Conservation (phyloP, 2,329 filamentous ascomycete genomes). For the Fusarium ambrosium region DNA sequence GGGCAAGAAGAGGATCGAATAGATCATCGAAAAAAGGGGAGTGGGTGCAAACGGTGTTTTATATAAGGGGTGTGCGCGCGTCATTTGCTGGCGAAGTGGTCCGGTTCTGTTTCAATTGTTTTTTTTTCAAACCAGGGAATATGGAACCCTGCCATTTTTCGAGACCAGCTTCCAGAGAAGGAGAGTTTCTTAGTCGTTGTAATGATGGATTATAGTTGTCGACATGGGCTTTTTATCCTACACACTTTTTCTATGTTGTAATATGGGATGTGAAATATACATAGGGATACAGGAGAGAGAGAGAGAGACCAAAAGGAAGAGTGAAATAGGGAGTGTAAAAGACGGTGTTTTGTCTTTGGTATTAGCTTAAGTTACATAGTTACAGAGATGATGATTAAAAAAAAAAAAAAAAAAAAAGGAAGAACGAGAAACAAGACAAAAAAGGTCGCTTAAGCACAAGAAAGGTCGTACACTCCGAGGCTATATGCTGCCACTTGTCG, state of each 20-base stretch:
- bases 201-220: conserved; percentile 36
- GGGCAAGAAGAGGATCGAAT: conserved; percentile 98
- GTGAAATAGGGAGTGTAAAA: background rate
- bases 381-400: conserved; percentile 27
- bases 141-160: conserved; percentile 16
- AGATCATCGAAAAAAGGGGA: conserved; percentile 44
- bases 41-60: background rate
- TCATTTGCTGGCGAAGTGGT: conserved; percentile 16
- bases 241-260: conserved; percentile 25
- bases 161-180: conserved; percentile 10
- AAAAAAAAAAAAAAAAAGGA: conserved; percentile 28
- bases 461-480: conserved; percentile 37
- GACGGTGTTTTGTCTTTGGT: conserved; percentile 11
- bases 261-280: conserved; percentile 27
- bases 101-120: conserved; percentile 16
- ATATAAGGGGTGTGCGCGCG: conserved; percentile 13
- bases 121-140: conserved; percentile 13
- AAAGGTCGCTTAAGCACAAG: background rate
- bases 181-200: conserved; percentile 25
- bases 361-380: conserved; percentile 32
- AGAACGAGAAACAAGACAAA: background rate
- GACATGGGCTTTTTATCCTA: conserved; percentile 17
- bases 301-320: conserved; percentile 10
- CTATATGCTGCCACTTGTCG: conserved; percentile 35
- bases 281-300: conserved; percentile 3